phyloP scores from a whole-genome alignment of 805 yeast species.

The Starmera caribaea region DNA sequence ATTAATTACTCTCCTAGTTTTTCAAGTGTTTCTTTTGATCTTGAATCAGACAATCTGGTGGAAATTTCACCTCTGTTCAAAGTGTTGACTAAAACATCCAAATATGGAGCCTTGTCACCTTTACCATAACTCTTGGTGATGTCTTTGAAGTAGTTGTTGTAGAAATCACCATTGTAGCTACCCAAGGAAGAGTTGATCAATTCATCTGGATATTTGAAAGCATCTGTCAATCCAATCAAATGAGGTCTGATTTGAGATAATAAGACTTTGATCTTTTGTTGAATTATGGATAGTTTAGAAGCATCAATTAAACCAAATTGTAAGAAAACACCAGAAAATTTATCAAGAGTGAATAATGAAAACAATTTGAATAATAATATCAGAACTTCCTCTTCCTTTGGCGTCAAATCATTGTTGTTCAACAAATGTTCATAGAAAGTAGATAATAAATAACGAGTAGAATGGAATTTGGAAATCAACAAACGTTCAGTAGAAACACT shows the following conservation, averaged over 20 bases:
- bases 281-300: constrained; percentile 32
- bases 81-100: constrained; percentile 26
- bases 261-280: constrained; percentile 34
- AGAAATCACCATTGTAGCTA: constrained; percentile 70
- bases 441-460: constrained; percentile 26
- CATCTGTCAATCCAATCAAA: constrained; percentile 72
- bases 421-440: constrained; percentile 18
- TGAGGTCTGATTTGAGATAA: constrained; percentile 50
- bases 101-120: constrained; percentile 41
- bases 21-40: constrained; percentile 19
- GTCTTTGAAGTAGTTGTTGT: constrained; percentile 66
- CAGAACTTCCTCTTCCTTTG: constrained; percentile 36
- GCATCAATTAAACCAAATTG: constrained; percentile 49
- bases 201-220: constrained; percentile 74
- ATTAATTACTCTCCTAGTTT: constrained; percentile 17
- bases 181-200: constrained; percentile 81
- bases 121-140: constrained; percentile 38
- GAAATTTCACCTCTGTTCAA: constrained; percentile 31
- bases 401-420: constrained; percentile 15
- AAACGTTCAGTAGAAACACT: constrained; percentile 29
- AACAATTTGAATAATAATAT: constrained; percentile 49
- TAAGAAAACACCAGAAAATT: constrained; percentile 62
- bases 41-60: constrained; percentile 24
- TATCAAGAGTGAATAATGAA: constrained; percentile 57
- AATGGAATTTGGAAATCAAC: constrained; percentile 29